Evolutionary conservation across 23 red algal genomes (phyloP), one percentile per base, ranked within the genome.

Genomic region (Cyanidiococcus yangmingshanensis): DNA sequence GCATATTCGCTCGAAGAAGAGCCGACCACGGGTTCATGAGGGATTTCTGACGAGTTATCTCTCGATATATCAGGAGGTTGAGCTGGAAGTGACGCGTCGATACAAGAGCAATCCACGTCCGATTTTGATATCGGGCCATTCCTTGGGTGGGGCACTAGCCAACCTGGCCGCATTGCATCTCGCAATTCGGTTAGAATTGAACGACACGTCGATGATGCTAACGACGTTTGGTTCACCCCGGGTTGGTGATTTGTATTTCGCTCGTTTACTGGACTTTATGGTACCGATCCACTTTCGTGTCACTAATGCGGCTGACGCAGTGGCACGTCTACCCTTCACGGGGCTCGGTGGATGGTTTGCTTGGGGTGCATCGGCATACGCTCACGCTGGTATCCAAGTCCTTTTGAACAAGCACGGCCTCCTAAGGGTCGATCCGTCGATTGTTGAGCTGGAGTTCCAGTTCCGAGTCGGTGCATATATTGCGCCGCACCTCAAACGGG

Each of bases 81-180:
- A 84, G 1, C 76, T 76, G 1, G 58, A 51, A 32, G 57, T 95
- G 40, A 83, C 86, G 39, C 74, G 38, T 16, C 79, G 88, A 3
- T 67, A 80, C 41, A 68, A 82, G 38, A 77, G 84, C 68, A 75
- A 75, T 39, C 77, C 76, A 30, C 80, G 90, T 25, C 90, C 90
- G 40, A 80, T 95, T 30, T 89, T 95, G 51, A 38, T 95, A 31
- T 89, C 90, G 1, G 90, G 90, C n/a, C 90, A 95, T 74, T 95
- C 90, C 39, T 79, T 95, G 40, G 90, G 90, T 38, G 90, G 90
- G 3, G 90, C 90, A 34, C 79, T 95, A 2, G 85, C 85, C 16
- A 86, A 71, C 63, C 63, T 71, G 12, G 63, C 63, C 7, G 63
- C 63, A 29, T 29, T 71, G 63, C 63, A 71, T 71, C 63, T 71